A percentile compares a stretch with the other conserved stretches of the same genome.
Evolutionary conservation across 352 stramenopile genomes (phyloP).

Genomic region (Hyaloperonospora arabidopsidis): DNA sequence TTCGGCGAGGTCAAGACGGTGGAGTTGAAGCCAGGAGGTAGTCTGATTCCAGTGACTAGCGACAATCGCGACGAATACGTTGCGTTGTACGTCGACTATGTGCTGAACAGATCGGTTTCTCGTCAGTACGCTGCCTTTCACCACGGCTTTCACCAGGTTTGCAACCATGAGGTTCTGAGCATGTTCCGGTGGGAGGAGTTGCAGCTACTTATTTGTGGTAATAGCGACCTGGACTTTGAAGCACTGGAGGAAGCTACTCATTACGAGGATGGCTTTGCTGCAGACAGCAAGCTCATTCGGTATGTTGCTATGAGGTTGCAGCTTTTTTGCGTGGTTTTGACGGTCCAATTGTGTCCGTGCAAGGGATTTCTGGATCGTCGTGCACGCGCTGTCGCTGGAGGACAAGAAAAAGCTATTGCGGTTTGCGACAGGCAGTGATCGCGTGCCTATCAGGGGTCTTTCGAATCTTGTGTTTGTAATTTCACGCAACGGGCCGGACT

Average conservation of each 20-base stretch:
- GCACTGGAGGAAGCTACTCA: conserved; percentile 63
- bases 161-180: conserved; percentile 56
- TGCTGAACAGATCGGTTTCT: conserved; percentile 50
- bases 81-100: conserved; percentile 60
- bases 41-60: conserved; percentile 51
- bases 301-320: conserved; percentile 14
- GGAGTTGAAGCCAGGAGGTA: conserved; percentile 58
- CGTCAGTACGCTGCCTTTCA: conserved; percentile 69
- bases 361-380: conserved; percentile 75
- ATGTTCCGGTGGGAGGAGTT: conserved; percentile 81
- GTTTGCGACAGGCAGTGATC: conserved; percentile 82
- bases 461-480: conserved; percentile 81
- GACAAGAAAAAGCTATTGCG: conserved; percentile 83
- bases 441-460: conserved; percentile 73
- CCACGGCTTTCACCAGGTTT: conserved; percentile 68
- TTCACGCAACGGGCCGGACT: conserved; percentile 76
- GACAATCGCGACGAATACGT: conserved; percentile 70
- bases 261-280: conserved; percentile 70
- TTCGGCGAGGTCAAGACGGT: conserved; percentile 75
- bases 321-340: neutral
- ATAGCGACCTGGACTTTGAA: conserved; percentile 68
- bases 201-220: conserved; percentile 68
- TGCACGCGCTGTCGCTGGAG: conserved; percentile 68
- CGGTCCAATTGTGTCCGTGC: neutral
- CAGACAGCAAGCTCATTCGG: conserved; percentile 55